phyloP scores from a whole-genome alignment of 2,329 filamentous ascomycete species.

The Colletotrichum somersetense region DNA sequence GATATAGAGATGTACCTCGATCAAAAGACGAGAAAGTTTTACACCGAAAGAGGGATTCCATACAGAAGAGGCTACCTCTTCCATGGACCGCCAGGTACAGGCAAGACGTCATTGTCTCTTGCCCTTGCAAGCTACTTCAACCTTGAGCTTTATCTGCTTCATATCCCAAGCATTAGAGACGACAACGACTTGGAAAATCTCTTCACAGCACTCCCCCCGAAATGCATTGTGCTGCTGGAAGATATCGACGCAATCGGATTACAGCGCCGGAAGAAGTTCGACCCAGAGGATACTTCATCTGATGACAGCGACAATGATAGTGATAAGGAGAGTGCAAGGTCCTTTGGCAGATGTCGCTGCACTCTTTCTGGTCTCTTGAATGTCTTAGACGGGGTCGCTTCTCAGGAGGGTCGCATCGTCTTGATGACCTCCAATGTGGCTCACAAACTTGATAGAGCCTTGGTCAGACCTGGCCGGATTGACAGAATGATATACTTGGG shows the following conservation, averaged over 20 bases:
- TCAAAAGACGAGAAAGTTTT: slow-evolving; percentile 70
- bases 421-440: slow-evolving; percentile 80
- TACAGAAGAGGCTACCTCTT: slow-evolving; percentile 80
- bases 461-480: slow-evolving; percentile 75
- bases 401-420: slow-evolving; percentile 74
- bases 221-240: slow-evolving; percentile 46
- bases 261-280: slow-evolving; percentile 42
- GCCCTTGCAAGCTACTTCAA: slow-evolving; percentile 78
- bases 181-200: slow-evolving; percentile 50
- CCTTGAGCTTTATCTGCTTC: slow-evolving; percentile 80
- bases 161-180: slow-evolving; percentile 64
- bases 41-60: slow-evolving; percentile 79
- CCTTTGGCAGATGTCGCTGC: slow-evolving; percentile 38
- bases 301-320: slow-evolving; percentile 47
- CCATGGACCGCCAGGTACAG: slow-evolving; percentile 79
- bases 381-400: slow-evolving; percentile 75
- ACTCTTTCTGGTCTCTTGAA: slow-evolving; percentile 76
- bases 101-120: slow-evolving; percentile 82
- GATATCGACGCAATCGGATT: slow-evolving; percentile 46
- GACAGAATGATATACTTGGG: slow-evolving; percentile 77
- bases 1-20: slow-evolving; percentile 77
- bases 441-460: slow-evolving; percentile 70
- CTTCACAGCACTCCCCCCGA: slow-evolving; percentile 47
- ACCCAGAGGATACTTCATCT: slow-evolving; percentile 35
- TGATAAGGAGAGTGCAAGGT: slow-evolving; percentile 6